Percentiles rank a stretch among this genome's conserved stretches.
Conservation (phyloP, 2,329 filamentous ascomycete species). For the Trichoderma polysporum region DNA sequence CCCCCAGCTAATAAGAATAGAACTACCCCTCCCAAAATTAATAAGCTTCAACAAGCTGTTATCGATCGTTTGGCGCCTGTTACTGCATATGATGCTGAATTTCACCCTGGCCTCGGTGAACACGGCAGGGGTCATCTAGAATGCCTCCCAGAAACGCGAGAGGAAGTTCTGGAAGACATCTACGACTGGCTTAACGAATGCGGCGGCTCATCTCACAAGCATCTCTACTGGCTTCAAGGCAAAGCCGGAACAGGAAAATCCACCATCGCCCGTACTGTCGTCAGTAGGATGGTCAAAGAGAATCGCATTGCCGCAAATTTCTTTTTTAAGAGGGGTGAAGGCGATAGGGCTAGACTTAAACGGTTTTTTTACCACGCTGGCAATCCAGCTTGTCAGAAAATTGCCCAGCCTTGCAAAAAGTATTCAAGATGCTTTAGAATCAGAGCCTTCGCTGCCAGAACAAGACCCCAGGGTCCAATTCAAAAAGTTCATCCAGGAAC, state of each 20-base stretch:
- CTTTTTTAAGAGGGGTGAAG: conserved; percentile 29
- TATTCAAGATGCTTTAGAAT: neutral
- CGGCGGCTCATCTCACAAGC: neutral
- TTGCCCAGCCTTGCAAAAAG: conserved; percentile 27
- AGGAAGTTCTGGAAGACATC: neutral
- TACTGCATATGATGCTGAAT: neutral
- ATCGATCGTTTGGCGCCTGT: neutral
- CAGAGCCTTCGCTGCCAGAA: neutral
- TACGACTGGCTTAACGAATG: neutral
- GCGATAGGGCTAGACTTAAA: conserved; percentile 42
- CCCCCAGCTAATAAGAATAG: neutral
- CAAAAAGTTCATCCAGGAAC: conserved; percentile 9
- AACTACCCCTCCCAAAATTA: neutral
- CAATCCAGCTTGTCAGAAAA: conserved; percentile 32
- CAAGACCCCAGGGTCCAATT: conserved; percentile 21
- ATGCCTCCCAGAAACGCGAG: neutral
- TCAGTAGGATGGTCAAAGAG: neutral
- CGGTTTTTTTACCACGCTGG: conserved; percentile 41
- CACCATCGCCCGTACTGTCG: conserved; percentile 23
- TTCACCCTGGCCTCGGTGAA: neutral
- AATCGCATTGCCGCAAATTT: conserved; percentile 36
- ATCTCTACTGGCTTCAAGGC: conserved; percentile 22
- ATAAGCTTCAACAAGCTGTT: neutral
- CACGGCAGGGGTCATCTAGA: neutral
- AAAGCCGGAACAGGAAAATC: conserved; percentile 28